These are phyloP conservation scores for Talaromyces sp. DNA, from an alignment of 2,329 filamentous ascomycete species.

Conservation along the genomic window DNA sequence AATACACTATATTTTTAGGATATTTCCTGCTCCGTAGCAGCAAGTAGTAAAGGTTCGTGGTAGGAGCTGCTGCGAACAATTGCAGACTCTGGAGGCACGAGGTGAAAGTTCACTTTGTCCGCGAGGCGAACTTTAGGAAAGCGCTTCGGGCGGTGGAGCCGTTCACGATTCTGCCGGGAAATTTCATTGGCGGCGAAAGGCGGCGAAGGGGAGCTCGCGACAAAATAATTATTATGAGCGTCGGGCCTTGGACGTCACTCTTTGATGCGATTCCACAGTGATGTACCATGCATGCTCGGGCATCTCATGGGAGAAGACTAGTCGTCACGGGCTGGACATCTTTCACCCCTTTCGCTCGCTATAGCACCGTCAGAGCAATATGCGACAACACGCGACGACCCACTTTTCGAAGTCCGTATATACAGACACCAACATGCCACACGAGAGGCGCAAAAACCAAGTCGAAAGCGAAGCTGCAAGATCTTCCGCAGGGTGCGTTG, in stretches of 20 bases:
- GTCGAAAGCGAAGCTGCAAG: slow-evolving; percentile 35
- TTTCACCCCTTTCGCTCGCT: neutral
- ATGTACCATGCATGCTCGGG: slow-evolving; percentile 10
- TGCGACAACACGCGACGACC: slow-evolving; percentile 10
- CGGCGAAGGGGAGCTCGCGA: slow-evolving; percentile 6
- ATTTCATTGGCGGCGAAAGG: slow-evolving; percentile 3
- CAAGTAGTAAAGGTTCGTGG: neutral
- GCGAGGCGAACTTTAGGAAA: slow-evolving; percentile 2
- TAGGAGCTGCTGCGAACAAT: neutral
- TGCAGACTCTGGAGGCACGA: neutral
- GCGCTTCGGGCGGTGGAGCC: slow-evolving; percentile 6
- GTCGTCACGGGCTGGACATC: slow-evolving; percentile 16
- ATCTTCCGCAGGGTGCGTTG: slow-evolving; percentile 53
- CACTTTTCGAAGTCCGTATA: slow-evolving; percentile 6
- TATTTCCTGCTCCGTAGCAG: neutral
- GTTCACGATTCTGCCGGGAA: neutral
- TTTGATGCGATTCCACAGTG: neutral
- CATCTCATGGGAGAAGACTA: slow-evolving; percentile 1
- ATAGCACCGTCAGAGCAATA: neutral
- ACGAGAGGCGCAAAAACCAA: slow-evolving; percentile 32
- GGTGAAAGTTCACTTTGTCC: neutral
- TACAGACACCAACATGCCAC: slow-evolving; percentile 9
- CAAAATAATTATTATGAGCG: slow-evolving; percentile 1
- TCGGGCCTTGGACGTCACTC: neutral
- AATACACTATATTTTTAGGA: neutral